phyloP scores from a whole-genome alignment of 2,329 filamentous ascomycete species.

The Microcera coccophila region DNA sequence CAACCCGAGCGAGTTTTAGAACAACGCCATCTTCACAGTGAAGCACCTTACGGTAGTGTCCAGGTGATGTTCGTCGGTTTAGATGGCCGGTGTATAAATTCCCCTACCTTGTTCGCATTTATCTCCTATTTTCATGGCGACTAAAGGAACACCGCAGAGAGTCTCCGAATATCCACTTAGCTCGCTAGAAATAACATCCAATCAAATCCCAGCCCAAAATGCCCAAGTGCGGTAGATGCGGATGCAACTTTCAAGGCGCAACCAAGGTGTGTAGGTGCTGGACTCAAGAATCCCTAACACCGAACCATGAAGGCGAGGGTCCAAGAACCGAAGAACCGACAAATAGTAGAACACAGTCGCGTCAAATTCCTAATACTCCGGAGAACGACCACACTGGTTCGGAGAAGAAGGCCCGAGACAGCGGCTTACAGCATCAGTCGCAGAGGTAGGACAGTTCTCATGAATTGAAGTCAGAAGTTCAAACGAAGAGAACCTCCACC shows the following conservation, averaged over 20 bases:
- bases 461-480: too few species aligned
- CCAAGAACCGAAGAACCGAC: background rate
- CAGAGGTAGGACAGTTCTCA: too few species aligned
- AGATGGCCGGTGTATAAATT: background rate
- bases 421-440: too few species aligned
- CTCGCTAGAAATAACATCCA: background rate
- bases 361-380: background rate
- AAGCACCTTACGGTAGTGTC: background rate
- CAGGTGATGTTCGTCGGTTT: too few species aligned
- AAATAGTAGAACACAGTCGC: background rate
- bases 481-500: too few species aligned
- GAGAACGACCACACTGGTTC: too few species aligned
- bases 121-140: background rate
- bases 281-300: background rate
- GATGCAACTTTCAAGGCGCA: conserved; percentile 3
- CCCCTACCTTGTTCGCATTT: background rate
- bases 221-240: background rate
- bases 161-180: background rate
- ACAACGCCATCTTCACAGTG: background rate
- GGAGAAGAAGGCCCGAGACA: too few species aligned
- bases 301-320: background rate
- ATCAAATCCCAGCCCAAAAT: background rate
- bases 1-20: background rate
- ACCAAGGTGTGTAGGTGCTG: conserved; percentile 5
- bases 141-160: background rate